phyloP scores from a whole-genome alignment of 169 alveolate genomes.

The Pseudocohnilembus persalinus region DNA sequence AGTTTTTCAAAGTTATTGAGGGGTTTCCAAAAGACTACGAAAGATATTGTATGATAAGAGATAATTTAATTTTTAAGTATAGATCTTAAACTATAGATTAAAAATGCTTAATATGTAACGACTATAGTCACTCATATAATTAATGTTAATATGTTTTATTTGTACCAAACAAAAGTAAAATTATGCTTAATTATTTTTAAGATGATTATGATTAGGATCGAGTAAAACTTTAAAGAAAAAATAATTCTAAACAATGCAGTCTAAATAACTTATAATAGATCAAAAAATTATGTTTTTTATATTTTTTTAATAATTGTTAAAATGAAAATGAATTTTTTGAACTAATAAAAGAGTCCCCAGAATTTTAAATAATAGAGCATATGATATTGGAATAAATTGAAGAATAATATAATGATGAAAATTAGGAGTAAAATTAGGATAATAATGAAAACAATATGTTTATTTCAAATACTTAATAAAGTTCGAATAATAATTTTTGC shows the following conservation, averaged over 20 bases:
- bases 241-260: not conserved
- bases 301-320: too few relatives aligned
- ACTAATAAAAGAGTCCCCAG: too few relatives aligned
- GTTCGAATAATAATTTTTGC: too few relatives aligned
- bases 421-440: too few relatives aligned
- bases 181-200: not conserved
- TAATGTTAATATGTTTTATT: not conserved
- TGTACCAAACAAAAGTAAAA: constrained; percentile 4
- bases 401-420: too few relatives aligned
- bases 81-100: not conserved
- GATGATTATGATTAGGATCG: not conserved
- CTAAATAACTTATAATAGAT: too few relatives aligned
- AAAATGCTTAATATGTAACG: constrained; percentile 13
- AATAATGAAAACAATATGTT: too few relatives aligned
- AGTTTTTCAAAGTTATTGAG: constrained; percentile 11
- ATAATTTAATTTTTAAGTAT: not conserved
- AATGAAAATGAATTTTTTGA: too few relatives aligned
- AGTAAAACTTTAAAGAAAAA: not conserved
- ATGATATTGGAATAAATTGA: too few relatives aligned
- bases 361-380: too few relatives aligned
- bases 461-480: too few relatives aligned
- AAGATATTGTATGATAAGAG: constrained; percentile 1
- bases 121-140: not conserved
- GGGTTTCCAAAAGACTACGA: not conserved
- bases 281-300: too few relatives aligned